A percentile compares a stretch with the other conserved stretches of the same genome.
Evolutionary conservation across 2,329 filamentous ascomycete species (phyloP).

Genomic region (Fusarium oligoseptatum): DNA sequence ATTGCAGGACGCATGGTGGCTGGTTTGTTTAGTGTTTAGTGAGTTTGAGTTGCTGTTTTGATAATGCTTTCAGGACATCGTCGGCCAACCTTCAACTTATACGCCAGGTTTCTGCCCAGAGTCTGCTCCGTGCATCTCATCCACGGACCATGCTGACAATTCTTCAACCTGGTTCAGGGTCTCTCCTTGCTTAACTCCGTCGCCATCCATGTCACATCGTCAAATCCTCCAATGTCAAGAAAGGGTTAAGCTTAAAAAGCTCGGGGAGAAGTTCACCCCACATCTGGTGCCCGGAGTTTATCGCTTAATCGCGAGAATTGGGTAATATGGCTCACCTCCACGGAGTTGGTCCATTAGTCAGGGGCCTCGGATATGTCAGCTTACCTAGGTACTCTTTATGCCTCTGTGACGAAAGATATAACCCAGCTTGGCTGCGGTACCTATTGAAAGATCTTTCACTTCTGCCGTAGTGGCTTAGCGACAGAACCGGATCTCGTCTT

Average conservation of each 20-base stretch:
- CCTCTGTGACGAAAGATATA: too few relatives aligned
- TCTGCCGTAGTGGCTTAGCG: too few relatives aligned
- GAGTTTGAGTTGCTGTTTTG: not conserved
- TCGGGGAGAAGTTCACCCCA: not conserved
- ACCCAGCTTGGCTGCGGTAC: too few relatives aligned
- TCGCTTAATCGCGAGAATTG: not conserved
- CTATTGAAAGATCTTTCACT: too few relatives aligned
- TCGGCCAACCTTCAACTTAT: not conserved
- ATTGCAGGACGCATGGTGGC: not conserved
- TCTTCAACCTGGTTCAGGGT: fast-evolving
- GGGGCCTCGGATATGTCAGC: not conserved
- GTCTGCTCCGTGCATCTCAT: not conserved
- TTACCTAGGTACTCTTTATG: too few relatives aligned
- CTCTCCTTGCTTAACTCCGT: not conserved
- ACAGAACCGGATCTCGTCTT: not conserved
- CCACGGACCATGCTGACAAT: not conserved
- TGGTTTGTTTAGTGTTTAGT: not conserved
- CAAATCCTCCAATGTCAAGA: not conserved
- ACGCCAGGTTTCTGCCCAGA: fast-evolving
- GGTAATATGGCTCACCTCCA: not conserved
- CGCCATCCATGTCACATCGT: not conserved
- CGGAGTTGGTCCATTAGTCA: not conserved
- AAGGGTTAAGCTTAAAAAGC: not conserved
- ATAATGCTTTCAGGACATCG: not conserved
- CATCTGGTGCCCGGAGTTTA: not conserved